phyloP scores from a whole-genome alignment of 2,329 filamentous ascomycete genomes.

The Exophiala oligosperma region DNA sequence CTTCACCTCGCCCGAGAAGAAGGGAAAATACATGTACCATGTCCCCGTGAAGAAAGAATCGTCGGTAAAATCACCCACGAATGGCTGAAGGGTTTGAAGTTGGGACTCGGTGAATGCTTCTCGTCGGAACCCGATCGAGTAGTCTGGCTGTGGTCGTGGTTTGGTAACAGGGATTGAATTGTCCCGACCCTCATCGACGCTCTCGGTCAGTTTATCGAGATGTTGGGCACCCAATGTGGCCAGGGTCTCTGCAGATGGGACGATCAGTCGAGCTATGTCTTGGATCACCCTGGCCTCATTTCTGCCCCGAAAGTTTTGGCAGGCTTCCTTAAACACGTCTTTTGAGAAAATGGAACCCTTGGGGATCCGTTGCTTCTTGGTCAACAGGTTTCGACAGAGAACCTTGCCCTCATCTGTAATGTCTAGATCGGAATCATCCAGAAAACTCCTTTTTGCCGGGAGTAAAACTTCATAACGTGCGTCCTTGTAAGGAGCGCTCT shows the following conservation, averaged over 20 bases:
- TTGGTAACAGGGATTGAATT: slow-evolving; percentile 29
- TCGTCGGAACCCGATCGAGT: slow-evolving; percentile 34
- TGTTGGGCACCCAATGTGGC: slow-evolving; percentile 27
- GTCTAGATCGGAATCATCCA: slow-evolving; percentile 1
- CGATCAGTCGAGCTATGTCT: slow-evolving; percentile 37
- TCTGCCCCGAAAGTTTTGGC: slow-evolving; percentile 32
- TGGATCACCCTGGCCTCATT: slow-evolving; percentile 39
- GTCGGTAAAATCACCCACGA: slow-evolving; percentile 40
- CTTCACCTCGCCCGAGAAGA: slow-evolving; percentile 52
- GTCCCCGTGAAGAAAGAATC: too few species aligned
- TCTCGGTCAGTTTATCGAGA: slow-evolving; percentile 34
- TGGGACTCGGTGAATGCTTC: slow-evolving; percentile 41
- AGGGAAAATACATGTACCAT: slow-evolving; percentile 49
- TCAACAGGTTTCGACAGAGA: too few species aligned
- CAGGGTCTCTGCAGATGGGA: slow-evolving; percentile 39
- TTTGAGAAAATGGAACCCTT: slow-evolving; percentile 34
- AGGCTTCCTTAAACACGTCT: slow-evolving; percentile 37
- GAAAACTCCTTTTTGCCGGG: slow-evolving; percentile 25
- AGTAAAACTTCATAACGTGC: slow-evolving; percentile 3
- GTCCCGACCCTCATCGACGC: slow-evolving; percentile 36
- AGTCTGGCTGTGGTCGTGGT: slow-evolving; percentile 38
- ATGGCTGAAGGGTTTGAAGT: too few species aligned
- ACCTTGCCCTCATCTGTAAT: too few species aligned
- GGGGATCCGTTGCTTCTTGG: background rate
- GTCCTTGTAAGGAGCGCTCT: slow-evolving; percentile 23